A percentile compares a stretch with the other conserved stretches of the same genome.
These are phyloP conservation scores for Danielia reshetovae DNA, from an alignment of 805 yeast species.

Conservation along the genomic window DNA sequence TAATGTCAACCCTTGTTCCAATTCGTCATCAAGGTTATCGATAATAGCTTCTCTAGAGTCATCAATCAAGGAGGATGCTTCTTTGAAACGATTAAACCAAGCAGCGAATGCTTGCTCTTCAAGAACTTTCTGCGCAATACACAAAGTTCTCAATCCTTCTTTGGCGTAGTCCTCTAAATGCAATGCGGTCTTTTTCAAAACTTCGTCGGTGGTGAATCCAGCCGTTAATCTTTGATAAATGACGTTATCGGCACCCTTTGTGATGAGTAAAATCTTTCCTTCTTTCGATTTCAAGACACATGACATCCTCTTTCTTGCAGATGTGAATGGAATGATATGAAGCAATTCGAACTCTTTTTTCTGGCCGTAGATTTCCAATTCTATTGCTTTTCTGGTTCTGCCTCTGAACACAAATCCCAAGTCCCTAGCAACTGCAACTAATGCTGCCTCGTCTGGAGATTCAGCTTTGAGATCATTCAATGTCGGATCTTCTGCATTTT, in stretches of 20 bases:
- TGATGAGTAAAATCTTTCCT: slow-evolving; percentile 42
- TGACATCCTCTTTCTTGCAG: slow-evolving; percentile 79
- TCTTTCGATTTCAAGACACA: slow-evolving; percentile 49
- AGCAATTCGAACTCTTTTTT: slow-evolving; percentile 45
- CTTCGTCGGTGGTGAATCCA: slow-evolving; percentile 37
- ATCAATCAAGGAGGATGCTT: slow-evolving; percentile 54
- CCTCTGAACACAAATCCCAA: slow-evolving; percentile 62
- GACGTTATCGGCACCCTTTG: slow-evolving; percentile 77
- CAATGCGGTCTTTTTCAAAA: slow-evolving; percentile 54
- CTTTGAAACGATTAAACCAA: slow-evolving; percentile 55
- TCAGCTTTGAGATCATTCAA: slow-evolving; percentile 63
- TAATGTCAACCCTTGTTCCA: slow-evolving; percentile 54
- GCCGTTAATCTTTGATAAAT: slow-evolving; percentile 45
- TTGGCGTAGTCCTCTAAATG: slow-evolving; percentile 67
- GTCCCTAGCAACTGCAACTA: slow-evolving; percentile 74
- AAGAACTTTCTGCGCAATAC: slow-evolving; percentile 58
- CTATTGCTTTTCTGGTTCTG: slow-evolving; percentile 46
- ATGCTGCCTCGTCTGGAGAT: slow-evolving; percentile 80
- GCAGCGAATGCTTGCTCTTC: slow-evolving; percentile 40
- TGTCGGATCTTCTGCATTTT: slow-evolving; percentile 33
- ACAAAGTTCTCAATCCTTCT: slow-evolving; percentile 75
- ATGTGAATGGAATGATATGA: slow-evolving; percentile 59
- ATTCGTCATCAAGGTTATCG: slow-evolving; percentile 51
- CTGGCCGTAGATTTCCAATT: slow-evolving; percentile 44
- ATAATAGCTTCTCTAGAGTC: slow-evolving; percentile 55